phyloP scores from a whole-genome alignment of 179 eudicot genomes.

The Carnegiea gigantea region DNA sequence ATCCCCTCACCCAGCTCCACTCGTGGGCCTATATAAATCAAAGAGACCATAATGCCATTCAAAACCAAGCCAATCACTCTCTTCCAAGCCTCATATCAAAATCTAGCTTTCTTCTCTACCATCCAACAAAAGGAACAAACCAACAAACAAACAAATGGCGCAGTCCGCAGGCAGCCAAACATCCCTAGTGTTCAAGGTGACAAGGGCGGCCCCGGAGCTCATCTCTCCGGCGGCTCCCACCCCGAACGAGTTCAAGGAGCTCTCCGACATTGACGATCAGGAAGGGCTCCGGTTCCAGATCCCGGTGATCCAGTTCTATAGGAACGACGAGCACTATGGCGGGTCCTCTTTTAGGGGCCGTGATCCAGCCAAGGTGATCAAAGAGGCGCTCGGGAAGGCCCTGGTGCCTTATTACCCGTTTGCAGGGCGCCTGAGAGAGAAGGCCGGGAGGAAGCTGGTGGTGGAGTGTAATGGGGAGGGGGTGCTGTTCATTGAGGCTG shows the following conservation, averaged over 20 bases:
- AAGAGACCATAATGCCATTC: neutral
- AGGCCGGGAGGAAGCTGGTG: conserved; percentile 25
- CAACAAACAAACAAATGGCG: neutral
- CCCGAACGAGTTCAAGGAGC: neutral
- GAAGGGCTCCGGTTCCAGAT: conserved; percentile 43
- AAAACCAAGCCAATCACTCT: neutral
- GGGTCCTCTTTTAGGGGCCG: conserved; percentile 11
- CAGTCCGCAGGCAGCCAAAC: neutral
- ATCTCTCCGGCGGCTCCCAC: conserved; percentile 2
- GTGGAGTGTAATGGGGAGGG: conserved; percentile 50
- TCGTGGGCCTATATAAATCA: neutral
- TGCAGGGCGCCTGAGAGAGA: conserved; percentile 44
- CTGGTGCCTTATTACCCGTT: conserved; percentile 39
- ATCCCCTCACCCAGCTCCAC: no score
- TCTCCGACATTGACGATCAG: conserved; percentile 44
- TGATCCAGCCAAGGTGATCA: conserved; percentile 37
- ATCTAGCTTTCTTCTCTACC: neutral
- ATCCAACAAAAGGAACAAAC: neutral
- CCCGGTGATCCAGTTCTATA: conserved; percentile 37
- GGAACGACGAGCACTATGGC: neutral
- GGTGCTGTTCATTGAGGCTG: conserved; percentile 37
- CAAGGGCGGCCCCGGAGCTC: neutral
- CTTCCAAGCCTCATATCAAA: neutral
- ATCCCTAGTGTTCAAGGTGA: neutral
- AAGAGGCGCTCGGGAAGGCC: conserved; percentile 36